These are phyloP conservation scores for Metroxylon sagu DNA, from an alignment of 176 grass and related monocot species.

Conservation along the genomic window DNA sequence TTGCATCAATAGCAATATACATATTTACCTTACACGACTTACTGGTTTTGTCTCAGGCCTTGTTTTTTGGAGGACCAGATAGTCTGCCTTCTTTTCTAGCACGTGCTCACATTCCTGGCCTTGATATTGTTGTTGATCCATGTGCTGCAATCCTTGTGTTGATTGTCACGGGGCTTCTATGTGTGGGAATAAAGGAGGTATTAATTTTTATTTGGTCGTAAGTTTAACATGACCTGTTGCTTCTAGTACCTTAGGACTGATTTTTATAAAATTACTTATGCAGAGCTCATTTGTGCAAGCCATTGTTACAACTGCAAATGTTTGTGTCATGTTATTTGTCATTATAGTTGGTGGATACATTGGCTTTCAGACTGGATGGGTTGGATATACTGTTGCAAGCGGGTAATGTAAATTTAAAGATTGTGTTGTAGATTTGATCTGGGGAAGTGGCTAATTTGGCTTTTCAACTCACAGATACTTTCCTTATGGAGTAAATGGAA, in stretches of 20 bases:
- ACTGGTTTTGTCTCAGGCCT: slow-evolving; percentile 42
- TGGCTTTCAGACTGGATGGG: slow-evolving; percentile 89
- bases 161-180: slow-evolving; percentile 55
- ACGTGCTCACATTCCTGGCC: slow-evolving; percentile 61
- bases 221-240: too few relatives aligned
- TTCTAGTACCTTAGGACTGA: too few relatives aligned
- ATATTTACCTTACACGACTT: slow-evolving; percentile 12
- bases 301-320: slow-evolving; percentile 65
- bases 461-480: slow-evolving; percentile 54
- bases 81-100: slow-evolving; percentile 76
- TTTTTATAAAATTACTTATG: slow-evolving; percentile 7
- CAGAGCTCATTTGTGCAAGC: slow-evolving; percentile 89
- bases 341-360: slow-evolving; percentile 78
- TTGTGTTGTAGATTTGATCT: background rate
- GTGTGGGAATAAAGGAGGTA: slow-evolving; percentile 92
- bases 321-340: slow-evolving; percentile 91
- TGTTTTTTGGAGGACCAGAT: slow-evolving; percentile 89
- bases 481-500: slow-evolving; percentile 81
- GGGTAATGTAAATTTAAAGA: slow-evolving; percentile 48
- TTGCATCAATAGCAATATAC: too few relatives aligned
- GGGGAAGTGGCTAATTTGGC: background rate
- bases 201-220: background rate
- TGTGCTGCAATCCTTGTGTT: slow-evolving; percentile 74
- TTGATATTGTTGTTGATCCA: slow-evolving; percentile 75
- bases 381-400: slow-evolving; percentile 58